These are phyloP conservation scores for Trichophyton simii DNA, from an alignment of 2,329 filamentous ascomycete species.

Conservation along the genomic window DNA sequence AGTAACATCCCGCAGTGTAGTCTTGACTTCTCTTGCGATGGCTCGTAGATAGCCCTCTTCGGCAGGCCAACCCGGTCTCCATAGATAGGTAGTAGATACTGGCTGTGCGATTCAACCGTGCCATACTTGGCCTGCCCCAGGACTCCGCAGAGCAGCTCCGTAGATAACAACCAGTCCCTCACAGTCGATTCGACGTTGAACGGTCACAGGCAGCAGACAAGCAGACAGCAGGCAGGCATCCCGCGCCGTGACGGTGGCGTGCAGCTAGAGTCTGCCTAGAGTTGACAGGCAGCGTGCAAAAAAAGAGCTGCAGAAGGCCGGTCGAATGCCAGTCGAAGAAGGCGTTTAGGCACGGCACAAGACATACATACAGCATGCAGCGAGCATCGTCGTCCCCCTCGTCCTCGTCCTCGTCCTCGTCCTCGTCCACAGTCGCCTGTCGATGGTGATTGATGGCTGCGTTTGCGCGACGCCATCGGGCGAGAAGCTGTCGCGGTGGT, in stretches of 20 bases:
- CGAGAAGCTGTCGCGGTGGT: background rate
- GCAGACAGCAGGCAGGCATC: background rate
- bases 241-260: background rate
- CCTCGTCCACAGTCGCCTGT: too few relatives aligned
- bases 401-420: too few relatives aligned
- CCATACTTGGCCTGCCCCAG: too few relatives aligned
- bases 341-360: constrained; percentile 3
- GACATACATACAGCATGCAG: background rate
- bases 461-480: background rate
- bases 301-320: background rate
- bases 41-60: background rate
- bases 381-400: too few relatives aligned
- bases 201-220: background rate
- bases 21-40: background rate
- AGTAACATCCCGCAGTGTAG: too few relatives aligned
- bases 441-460: background rate
- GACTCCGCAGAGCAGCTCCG: too few relatives aligned
- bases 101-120: too few relatives aligned
- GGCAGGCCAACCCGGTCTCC: background rate
- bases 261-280: background rate
- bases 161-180: too few relatives aligned
- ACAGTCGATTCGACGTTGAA: background rate
- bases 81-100: background rate
- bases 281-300: background rate
- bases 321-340: background rate